These are phyloP conservation scores for Chlamydomonas reinhardtii DNA, from an alignment of 163 green algal species.

Conservation along the genomic window DNA sequence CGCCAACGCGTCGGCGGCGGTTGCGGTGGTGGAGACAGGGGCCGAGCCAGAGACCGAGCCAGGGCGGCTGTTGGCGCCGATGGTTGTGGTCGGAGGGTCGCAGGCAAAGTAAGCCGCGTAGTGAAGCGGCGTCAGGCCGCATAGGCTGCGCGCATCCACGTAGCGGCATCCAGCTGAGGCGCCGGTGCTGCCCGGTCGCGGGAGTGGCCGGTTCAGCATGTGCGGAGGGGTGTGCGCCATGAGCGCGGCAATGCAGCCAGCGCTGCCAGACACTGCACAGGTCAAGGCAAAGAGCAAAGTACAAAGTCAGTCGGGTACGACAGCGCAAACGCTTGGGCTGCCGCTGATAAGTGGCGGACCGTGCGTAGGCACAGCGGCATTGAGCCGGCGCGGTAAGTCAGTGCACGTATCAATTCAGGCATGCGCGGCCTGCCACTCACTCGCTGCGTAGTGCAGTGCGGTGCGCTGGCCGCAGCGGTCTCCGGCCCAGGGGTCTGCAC, in stretches of 20 bases:
- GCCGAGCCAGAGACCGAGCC: too few species aligned
- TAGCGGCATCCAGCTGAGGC: constrained; percentile 25
- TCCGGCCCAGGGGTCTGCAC: constrained; percentile 45
- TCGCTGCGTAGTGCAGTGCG: constrained; percentile 55
- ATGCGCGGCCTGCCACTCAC: too few species aligned
- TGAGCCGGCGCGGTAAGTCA: too few species aligned
- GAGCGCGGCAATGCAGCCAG: background rate
- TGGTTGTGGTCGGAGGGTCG: background rate
- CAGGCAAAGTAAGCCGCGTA: constrained; percentile 50
- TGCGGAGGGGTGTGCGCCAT: background rate
- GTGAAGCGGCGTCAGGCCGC: constrained; percentile 53
- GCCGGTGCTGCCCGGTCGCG: background rate
- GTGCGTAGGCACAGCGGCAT: too few species aligned
- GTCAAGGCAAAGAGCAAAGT: too few species aligned
- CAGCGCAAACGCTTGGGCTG: too few species aligned
- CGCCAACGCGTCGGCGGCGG: background rate
- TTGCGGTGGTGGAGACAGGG: background rate
- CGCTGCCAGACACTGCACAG: background rate
- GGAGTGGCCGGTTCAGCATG: background rate
- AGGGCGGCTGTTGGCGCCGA: too few species aligned
- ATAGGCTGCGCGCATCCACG: constrained; percentile 35
- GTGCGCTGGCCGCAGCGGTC: constrained; percentile 51
- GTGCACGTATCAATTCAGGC: too few species aligned
- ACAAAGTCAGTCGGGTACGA: too few species aligned
- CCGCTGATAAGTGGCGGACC: too few species aligned